phyloP scores from a whole-genome alignment of 306 rosid species.

The Parietaria judaica region DNA sequence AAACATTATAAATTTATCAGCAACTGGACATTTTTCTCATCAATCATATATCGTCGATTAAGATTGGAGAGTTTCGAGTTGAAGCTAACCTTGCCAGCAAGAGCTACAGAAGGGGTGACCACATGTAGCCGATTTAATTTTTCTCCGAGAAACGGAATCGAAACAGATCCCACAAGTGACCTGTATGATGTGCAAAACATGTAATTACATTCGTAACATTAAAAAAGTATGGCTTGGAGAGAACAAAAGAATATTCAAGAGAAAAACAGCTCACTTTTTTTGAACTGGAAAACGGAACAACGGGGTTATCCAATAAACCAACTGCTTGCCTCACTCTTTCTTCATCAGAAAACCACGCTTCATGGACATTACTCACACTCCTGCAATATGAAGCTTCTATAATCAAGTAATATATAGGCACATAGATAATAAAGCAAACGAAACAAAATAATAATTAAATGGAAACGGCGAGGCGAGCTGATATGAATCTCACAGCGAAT shows the following conservation, averaged over 20 bases:
- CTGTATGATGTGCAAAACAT: constrained; percentile 11
- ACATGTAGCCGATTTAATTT: constrained; percentile 35
- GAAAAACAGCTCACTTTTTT: constrained; percentile 29
- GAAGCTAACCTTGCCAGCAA: constrained; percentile 49
- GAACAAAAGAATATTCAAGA: not conserved
- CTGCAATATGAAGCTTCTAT: constrained; percentile 22
- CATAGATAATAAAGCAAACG: not conserved
- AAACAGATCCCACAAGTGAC: constrained; percentile 52
- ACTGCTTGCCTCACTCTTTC: constrained; percentile 48
- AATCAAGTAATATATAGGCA: not conserved
- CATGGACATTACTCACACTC: constrained; percentile 61
- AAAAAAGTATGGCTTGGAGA: not conserved
- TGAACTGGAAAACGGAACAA: constrained; percentile 24
- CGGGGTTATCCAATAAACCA: constrained; percentile 44
- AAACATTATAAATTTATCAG: not conserved
- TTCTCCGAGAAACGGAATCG: constrained; percentile 30
- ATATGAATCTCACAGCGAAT: not conserved
- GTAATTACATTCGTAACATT: not conserved
- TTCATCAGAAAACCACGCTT: constrained; percentile 66
- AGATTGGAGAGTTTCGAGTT: not conserved
- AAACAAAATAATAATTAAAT: not conserved
- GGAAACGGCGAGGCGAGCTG: not conserved
- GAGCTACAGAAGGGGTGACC: constrained; percentile 48
- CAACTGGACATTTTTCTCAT: not conserved
- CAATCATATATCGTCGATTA: not conserved